These are phyloP conservation scores for Voacanga thouarsii DNA, from an alignment of 257 asterid species.

Conservation along the genomic window DNA sequence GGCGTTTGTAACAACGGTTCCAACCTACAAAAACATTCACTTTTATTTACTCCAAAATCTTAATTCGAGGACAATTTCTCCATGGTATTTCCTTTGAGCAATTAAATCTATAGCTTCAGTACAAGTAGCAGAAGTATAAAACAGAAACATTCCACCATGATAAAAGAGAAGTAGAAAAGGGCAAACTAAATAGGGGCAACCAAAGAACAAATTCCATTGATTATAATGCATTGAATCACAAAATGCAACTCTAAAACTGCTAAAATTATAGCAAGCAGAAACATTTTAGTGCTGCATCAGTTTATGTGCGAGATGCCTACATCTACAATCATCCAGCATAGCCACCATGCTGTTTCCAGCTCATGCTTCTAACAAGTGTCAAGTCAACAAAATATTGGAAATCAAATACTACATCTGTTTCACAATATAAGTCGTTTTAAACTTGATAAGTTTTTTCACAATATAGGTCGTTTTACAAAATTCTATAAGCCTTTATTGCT, in stretches of 20 bases:
- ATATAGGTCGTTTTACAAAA: no score
- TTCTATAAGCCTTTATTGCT: no score
- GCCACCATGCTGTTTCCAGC: neutral
- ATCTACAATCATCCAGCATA: neutral
- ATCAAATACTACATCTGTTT: no score
- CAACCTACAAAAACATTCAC: constrained; percentile 48
- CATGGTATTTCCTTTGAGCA: neutral
- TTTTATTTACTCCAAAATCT: neutral
- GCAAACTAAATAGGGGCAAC: neutral
- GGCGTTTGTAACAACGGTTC: constrained; percentile 71
- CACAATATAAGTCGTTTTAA: no score
- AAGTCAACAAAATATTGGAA: neutral
- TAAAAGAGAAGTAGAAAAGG: neutral
- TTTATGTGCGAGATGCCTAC: neutral
- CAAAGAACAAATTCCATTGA: neutral
- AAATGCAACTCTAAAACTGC: no score
- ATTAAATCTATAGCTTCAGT: neutral
- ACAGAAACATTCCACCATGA: neutral
- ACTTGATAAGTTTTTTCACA: no score
- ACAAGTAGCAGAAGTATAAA: neutral
- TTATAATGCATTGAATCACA: neutral
- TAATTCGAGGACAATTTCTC: neutral
- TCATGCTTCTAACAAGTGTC: neutral
- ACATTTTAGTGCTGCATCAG: neutral
- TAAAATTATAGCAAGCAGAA: no score